Evolutionary conservation across 495 filamentous ascomycete genomes (phyloP), one percentile per base, ranked within the genome.

Genomic region (Hypoxylon rickii): DNA sequence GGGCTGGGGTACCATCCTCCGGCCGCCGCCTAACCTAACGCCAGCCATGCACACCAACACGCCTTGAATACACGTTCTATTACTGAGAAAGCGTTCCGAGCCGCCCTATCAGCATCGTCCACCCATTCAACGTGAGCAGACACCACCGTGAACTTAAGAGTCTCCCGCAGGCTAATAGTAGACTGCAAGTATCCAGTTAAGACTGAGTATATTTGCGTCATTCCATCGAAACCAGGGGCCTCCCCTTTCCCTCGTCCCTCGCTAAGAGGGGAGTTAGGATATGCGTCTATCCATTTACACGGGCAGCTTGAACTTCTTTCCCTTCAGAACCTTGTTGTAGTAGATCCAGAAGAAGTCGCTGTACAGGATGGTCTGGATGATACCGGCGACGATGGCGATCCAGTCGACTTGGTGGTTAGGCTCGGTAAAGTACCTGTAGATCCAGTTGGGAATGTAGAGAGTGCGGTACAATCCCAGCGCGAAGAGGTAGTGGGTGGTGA

Each of bases 281-380:
- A 7, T 19, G 29, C 41, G 2, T 7, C 21, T 19, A 33, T 8
- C 29, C 40, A 33, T 51, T 76, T 81, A 94, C 58, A 93, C 89
- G 12, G 89, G 89, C 44, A 94, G 75, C 70, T 89, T 89, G 68
- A 94, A 94, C 73, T 88, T 92, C 80, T 90, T 88, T 44, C 89
- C 89, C 74, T 92, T 90, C 78, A 92, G 75, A 32, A 94, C 86
- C 75, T 95, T 96, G 36, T 87, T 96, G 71, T 96, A 98, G 73
- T 98, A 98, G 57, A 98, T 96, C 79, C 90, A 98, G 80, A 98
- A 98, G 77, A 98, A 98, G 75, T 98, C 94, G 45, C 90, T 96
- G 74, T 98, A 98, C 44, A 97, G 79, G 20, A 97, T 71, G 15
- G 94, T 97, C 79, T 98, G 94, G 53, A 96, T 77, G 21, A 96